Conservation (phyloP, 1,284 basidiomycete genomes). For the Cutaneotrichosporon mucoides region DNA sequence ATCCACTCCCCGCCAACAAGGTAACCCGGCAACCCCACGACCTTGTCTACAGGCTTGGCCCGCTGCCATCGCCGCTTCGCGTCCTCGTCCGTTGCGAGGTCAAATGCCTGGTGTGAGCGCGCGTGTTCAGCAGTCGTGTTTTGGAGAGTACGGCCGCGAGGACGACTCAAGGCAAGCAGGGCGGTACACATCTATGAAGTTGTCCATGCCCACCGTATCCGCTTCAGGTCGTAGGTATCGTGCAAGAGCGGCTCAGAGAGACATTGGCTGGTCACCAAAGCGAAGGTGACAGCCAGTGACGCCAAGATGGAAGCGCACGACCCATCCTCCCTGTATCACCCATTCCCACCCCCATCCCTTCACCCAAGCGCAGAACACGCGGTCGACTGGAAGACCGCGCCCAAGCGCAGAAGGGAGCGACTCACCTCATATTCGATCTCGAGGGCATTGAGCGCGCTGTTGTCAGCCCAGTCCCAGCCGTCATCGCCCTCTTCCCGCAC, state of each 20-base stretch:
- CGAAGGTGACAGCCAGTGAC: no score
- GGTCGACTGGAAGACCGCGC: no score
- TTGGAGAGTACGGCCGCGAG: neutral
- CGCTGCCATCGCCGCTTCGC: conserved; percentile 47
- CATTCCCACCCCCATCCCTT: neutral
- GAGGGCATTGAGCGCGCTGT: conserved; percentile 20
- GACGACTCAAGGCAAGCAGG: no score
- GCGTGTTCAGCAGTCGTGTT: no score
- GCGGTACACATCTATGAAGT: no score
- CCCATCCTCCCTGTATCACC: neutral
- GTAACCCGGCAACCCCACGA: conserved; percentile 45
- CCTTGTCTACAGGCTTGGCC: conserved; percentile 39
- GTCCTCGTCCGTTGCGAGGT: conserved; percentile 43
- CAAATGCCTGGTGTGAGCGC: conserved; percentile 21
- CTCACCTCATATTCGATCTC: conserved; percentile 46
- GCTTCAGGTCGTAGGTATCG: no score
- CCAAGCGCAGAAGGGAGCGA: neutral
- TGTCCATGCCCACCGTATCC: no score
- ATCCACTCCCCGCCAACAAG: conserved; percentile 46
- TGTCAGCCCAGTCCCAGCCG: conserved; percentile 4
- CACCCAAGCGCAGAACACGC: no score
- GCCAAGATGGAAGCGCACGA: no score
- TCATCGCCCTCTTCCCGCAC: no score
- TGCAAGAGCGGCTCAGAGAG: no score
- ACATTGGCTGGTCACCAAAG: no score